Base-by-base conservation (phyloP, 2,329 filamentous ascomycete species). In the Verticillium longisporum region DNA sequence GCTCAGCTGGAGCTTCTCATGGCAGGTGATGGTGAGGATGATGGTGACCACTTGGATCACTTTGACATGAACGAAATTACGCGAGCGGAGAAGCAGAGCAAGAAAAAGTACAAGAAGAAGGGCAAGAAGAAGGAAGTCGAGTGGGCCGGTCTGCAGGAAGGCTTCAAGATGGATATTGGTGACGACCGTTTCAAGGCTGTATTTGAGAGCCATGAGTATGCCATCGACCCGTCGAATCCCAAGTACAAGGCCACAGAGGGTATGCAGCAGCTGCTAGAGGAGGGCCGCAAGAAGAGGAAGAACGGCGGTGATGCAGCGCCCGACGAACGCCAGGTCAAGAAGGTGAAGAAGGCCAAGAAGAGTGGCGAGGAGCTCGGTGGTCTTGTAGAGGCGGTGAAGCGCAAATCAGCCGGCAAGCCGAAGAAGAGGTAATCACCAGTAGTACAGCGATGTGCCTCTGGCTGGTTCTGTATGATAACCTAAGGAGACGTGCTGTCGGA, bases 41-140 rank as follows among this genome's bases (percentile, higher is more conserved):
- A 77, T 58, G 81, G 75, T 0, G 80, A 80, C 0, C 81, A 83
- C 58, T 78, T 96, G 60, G 86, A 89, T 58, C 94, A 98, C 75
- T 99, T 98, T 72, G 89, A 99, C 77, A 97, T 98, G 88, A 92
- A 90, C 60, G 92, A 96, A 72, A 92, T 98, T 63, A 78, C 88
- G 59, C 89, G 89, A 63, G 90, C 90, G 0, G 92, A 98, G 77
- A 98, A 97, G 78, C 80, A 82, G 55, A 86, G 87, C 74, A 81
- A 82, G 64, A 88, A 88, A 73, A 87, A 86, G 77, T 77, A 78
- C 64, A 87, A 85, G 71, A 72, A 72, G 32, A 78, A 79, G 67
- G 75, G 75, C 26, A 77, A 78, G 62, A 79, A 81, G 4, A 72
- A 71, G 6, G 80, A 75, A 57, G 77, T 74, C 45, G 75, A 74